Evolutionary conservation across 129 eudicot genomes (phyloP), one percentile per base, ranked within the genome.

Genomic region (Mikania micrantha): DNA sequence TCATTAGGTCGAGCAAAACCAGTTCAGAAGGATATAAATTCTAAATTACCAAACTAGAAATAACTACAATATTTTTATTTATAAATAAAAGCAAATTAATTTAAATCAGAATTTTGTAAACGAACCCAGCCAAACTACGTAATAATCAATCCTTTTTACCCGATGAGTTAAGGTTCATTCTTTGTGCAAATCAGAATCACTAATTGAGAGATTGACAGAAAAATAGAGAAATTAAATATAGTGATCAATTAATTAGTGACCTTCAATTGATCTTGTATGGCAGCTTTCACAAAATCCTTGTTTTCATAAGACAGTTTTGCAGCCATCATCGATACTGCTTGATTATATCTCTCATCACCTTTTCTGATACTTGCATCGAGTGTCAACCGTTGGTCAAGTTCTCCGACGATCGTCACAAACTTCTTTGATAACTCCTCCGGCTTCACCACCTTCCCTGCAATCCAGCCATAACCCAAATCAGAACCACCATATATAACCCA

Each of bases 271-370:
- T 90, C 54, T 60, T 52, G 63, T 40, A 90, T 71, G 36, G 82
- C 80, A 64, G 66, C 74, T 70, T 50, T 52, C 38, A 42, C 76
- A 60, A 80, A 84, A 11, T 80, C 72, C 65, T 77, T 41, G 53
- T 76, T 86, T 48, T 90, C 95, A 35, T 90, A 90, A 54, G 81
- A 60, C 44, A 90, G 53, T 72, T 86, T 90, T 48, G 97, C 53
- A 12, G 91, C 97, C 91, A 90, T 86, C 16, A 86, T 75, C 0
- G 95, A 71, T 21, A 84, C 63, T 9, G 80, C 57, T 15, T 86
- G 58, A 17, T 47, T 40, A 64, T 89, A 81, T 53, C 80, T 71
- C n/a, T 48, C 62, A 53, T 74, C 80, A 20, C 67, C 67, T 20
- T n/a, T 66, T 17, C 11, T 73, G 22, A 79, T 83, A 12, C 34